Conservation (phyloP, 495 filamentous ascomycete genomes). For the Aspergillus baeticus region DNA sequence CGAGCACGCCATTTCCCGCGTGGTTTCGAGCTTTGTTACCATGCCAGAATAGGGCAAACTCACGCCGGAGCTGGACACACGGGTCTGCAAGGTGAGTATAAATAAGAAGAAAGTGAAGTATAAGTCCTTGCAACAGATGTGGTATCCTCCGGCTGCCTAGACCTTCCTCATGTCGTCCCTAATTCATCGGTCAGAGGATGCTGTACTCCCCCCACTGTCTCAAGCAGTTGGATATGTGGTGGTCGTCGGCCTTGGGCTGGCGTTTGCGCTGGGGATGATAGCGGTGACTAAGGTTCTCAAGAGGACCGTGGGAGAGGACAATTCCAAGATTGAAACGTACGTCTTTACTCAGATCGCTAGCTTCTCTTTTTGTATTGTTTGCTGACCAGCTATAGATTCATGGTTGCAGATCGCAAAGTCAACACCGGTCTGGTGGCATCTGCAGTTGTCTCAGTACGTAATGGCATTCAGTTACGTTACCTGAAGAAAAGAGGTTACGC, state of each 20-base stretch:
- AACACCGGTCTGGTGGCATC: conserved; percentile 1
- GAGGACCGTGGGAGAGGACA: conserved; percentile 38
- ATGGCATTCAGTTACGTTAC: no score
- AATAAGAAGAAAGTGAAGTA: no score
- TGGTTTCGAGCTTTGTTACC: no score
- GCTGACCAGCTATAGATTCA: background rate
- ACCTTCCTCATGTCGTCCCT: no score
- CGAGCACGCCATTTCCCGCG: no score
- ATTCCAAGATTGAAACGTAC: conserved; percentile 43
- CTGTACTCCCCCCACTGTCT: conserved; percentile 36
- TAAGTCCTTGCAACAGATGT: no score
- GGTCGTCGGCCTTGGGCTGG: conserved; percentile 31
- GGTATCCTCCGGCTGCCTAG: no score
- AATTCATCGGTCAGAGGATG: no score
- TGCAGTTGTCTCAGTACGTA: conserved; percentile 5
- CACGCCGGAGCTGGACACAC: no score
- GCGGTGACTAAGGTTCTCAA: conserved; percentile 31
- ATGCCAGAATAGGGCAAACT: no score
- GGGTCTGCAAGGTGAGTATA: no score
- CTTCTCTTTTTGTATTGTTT: background rate
- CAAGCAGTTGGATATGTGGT: conserved; percentile 40
- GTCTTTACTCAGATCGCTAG: background rate
- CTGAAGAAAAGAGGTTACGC: no score
- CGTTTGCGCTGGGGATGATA: conserved; percentile 40
- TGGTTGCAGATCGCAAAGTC: conserved; percentile 5